Evolutionary conservation across 805 yeast genomes (phyloP).

Genomic region (Isabelozyma gotoi): DNA sequence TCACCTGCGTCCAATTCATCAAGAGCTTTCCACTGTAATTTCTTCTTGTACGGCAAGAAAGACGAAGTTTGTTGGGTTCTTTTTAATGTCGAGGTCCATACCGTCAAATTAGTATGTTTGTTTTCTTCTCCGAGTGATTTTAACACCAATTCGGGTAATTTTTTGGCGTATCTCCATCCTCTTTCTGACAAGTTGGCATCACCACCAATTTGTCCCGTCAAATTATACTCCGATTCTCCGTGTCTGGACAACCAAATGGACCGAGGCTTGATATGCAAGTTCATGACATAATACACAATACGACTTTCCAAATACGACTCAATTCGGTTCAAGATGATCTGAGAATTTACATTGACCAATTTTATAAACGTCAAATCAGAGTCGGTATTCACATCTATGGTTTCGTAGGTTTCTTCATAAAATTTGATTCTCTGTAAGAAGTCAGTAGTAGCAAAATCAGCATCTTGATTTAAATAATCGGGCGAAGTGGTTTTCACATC

Average conservation of each 20-base stretch:
- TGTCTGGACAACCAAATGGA: conserved; percentile 93
- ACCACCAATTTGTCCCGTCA: conserved; percentile 95
- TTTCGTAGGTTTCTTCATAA: conserved; percentile 75
- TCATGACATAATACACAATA: conserved; percentile 94
- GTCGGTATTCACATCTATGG: conserved; percentile 61
- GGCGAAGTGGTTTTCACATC: conserved; percentile 89
- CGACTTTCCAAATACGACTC: conserved; percentile 88
- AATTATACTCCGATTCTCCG: conserved; percentile 90
- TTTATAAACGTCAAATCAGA: conserved; percentile 79
- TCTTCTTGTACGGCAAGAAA: conserved; percentile 68
- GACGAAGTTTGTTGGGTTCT: conserved; percentile 94
- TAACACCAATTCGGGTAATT: conserved; percentile 73
- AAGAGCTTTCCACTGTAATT: conserved; percentile 92
- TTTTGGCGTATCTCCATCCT: conserved; percentile 79
- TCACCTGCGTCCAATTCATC: conserved; percentile 98
- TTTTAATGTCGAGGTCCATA: conserved; percentile 91
- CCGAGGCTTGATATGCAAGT: conserved; percentile 88
- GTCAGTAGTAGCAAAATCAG: conserved; percentile 71
- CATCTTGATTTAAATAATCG: conserved; percentile 68
- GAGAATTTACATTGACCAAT: conserved; percentile 82
- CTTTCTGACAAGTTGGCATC: conserved; percentile 83
- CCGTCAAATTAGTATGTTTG: conserved; percentile 58
- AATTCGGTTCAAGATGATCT: conserved; percentile 83
- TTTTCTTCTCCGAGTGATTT: conserved; percentile 62
- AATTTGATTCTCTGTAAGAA: conserved; percentile 69